These are phyloP conservation scores for Ambrosia hybrid DNA, from an alignment of 140 eudicot genomes.

Conservation along the genomic window DNA sequence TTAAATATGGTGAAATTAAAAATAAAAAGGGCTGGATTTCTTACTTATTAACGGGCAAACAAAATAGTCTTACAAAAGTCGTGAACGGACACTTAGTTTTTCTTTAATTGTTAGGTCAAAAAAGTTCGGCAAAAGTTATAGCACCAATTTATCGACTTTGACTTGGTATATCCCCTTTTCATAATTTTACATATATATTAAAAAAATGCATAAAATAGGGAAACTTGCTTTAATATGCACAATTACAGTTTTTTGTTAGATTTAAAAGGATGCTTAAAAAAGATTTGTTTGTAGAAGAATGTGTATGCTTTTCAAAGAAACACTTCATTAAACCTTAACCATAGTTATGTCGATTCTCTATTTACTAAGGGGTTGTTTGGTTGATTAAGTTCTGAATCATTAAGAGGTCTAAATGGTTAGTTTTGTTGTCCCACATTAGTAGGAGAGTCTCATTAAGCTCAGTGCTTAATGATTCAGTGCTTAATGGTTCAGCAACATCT, in stretches of 20 bases:
- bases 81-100: neutral
- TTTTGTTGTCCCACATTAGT: no score
- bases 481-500: no score
- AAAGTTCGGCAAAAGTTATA: neutral
- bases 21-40: no score
- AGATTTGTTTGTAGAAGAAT: neutral
- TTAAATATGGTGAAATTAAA: no score
- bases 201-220: neutral
- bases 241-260: neutral
- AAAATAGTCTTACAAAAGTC: neutral
- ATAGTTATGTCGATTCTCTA: no score
- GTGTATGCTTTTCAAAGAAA: neutral
- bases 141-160: constrained; percentile 1
- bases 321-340: neutral
- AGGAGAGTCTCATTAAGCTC: no score
- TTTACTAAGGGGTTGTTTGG: no score
- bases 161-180: neutral
- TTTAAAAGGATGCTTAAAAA: neutral
- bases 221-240: neutral
- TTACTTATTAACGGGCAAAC: no score
- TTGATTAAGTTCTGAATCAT: no score
- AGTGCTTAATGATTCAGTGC: no score
- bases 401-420: no score
- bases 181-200: neutral
- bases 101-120: neutral